These are phyloP conservation scores for Verticillium dahliae DNA, from an alignment of 2,329 filamentous ascomycete genomes.

Conservation along the genomic window DNA sequence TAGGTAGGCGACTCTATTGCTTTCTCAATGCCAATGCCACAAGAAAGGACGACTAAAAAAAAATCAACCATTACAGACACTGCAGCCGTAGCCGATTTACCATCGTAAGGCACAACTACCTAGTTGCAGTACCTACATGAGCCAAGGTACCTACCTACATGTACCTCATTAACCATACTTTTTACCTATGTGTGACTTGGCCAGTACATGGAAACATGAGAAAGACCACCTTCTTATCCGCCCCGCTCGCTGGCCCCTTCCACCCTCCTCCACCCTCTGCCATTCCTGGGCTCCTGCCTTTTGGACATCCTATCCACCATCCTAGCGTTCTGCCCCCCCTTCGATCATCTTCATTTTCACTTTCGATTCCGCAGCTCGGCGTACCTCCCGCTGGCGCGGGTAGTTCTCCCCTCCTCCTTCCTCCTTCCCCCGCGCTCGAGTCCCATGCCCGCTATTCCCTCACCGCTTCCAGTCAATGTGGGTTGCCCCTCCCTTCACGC, in stretches of 20 bases:
- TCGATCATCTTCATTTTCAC: neutral
- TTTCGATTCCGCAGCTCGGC: neutral
- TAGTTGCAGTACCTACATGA: too few relatives aligned
- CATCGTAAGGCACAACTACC: too few relatives aligned
- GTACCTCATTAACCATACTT: too few relatives aligned
- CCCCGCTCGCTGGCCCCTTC: neutral
- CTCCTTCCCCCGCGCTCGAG: neutral
- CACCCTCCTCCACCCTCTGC: neutral
- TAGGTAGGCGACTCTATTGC: neutral
- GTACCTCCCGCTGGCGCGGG: neutral
- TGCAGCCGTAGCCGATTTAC: too few relatives aligned
- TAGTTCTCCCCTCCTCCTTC: neutral
- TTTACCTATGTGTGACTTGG: too few relatives aligned
- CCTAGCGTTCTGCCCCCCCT: neutral
- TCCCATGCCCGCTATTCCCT: neutral
- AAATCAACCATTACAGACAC: neutral
- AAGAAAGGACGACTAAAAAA: neutral
- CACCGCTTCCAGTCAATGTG: neutral
- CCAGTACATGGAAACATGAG: too few relatives aligned
- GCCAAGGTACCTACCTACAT: too few relatives aligned
- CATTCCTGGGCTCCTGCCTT: neutral
- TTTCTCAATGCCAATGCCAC: neutral
- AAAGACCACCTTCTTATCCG: neutral
- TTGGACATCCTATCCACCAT: neutral
- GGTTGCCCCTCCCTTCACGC: neutral